Base-by-base conservation (phyloP, 2,329 filamentous ascomycete species). In the Plectosphaerella plurivora region DNA sequence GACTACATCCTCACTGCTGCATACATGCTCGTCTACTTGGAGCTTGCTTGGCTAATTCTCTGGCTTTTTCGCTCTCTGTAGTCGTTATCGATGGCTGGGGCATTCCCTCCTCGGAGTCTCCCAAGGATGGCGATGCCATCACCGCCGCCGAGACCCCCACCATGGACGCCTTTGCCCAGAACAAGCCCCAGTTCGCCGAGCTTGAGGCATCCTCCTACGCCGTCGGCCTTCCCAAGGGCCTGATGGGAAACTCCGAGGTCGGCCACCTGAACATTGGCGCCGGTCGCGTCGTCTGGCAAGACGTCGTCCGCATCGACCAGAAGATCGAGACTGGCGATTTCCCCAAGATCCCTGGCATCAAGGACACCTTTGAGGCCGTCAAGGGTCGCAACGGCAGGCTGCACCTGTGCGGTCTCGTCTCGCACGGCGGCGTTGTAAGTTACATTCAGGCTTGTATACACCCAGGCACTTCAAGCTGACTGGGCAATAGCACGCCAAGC, bases 1-100 rank as follows among this genome's bases (percentile, higher is more conserved):
- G 51, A 60, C 52, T 58, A 63, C 39, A 42, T 56, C 35, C 54
- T 57, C 24, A 57, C 55, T 39, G 50, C 55, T 50, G 54, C 54
- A 63, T 81, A 79, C 61, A 67, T 78, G 56, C 70, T 84, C 57
- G 61, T 82, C 53, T 82, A 82, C 61, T 65, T 84, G 53, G 78
- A 84, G 67, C 62, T 82, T 53, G 74, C 72, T 54, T 83, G 78
- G 79, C 79, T 84, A 79, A 82, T 81, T 55, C 70, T 79, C 63
- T 68, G 81, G 67, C 66, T 83, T 49, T 66, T 78, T 61, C 73
- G 73, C 60, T 71, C 69, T 49, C 48, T 68, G 68, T 66, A 91
- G 88, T 99, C 82, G 94, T 97, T 75, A 99, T 99, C 79, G 94
- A 99, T 77, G 94, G 94, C 67, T 99, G 94, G 94, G 94, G 94